These are phyloP conservation scores for Saccharomycopsis crataegensis DNA, from an alignment of 1,139 yeast species.

Conservation along the genomic window DNA sequence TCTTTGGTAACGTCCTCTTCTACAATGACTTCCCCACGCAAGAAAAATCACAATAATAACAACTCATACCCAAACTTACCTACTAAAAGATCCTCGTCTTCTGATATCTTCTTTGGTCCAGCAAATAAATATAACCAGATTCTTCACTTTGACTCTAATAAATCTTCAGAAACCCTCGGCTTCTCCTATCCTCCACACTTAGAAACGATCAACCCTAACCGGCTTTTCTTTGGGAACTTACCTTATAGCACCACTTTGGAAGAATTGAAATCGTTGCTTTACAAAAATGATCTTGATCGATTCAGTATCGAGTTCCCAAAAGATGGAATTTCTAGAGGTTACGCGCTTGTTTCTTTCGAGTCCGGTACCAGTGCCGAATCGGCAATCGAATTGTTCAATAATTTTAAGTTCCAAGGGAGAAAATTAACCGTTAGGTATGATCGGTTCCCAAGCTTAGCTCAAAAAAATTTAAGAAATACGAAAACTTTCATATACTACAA, in stretches of 20 bases:
- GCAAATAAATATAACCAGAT: background rate
- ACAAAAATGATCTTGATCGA: background rate
- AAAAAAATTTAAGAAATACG: slow-evolving; percentile 10
- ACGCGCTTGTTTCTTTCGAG: slow-evolving; percentile 56
- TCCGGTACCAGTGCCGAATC: slow-evolving; percentile 41
- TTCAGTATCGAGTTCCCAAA: slow-evolving; percentile 20
- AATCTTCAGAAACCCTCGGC: no score
- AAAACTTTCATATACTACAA: slow-evolving; percentile 14
- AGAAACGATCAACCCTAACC: slow-evolving; percentile 6
- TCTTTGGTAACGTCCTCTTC: no score
- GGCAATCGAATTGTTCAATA: slow-evolving; percentile 45
- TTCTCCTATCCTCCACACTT: no score
- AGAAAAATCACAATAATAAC: background rate
- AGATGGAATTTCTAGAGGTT: slow-evolving; percentile 46
- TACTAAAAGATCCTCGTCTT: no score
- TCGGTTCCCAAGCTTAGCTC: slow-evolving; percentile 23
- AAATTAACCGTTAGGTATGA: slow-evolving; percentile 54
- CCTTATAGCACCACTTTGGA: slow-evolving; percentile 15
- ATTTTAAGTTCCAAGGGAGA: slow-evolving; percentile 49
- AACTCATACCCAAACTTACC: background rate
- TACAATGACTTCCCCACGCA: no score
- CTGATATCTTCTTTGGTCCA: background rate
- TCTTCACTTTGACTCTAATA: background rate
- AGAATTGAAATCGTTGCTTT: slow-evolving; percentile 8
- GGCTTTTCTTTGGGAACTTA: slow-evolving; percentile 19